A percentile compares a stretch with the other conserved stretches of the same genome.
These are phyloP conservation scores for Claviceps spartinae DNA, from an alignment of 2,329 filamentous ascomycete genomes.

Conservation along the genomic window DNA sequence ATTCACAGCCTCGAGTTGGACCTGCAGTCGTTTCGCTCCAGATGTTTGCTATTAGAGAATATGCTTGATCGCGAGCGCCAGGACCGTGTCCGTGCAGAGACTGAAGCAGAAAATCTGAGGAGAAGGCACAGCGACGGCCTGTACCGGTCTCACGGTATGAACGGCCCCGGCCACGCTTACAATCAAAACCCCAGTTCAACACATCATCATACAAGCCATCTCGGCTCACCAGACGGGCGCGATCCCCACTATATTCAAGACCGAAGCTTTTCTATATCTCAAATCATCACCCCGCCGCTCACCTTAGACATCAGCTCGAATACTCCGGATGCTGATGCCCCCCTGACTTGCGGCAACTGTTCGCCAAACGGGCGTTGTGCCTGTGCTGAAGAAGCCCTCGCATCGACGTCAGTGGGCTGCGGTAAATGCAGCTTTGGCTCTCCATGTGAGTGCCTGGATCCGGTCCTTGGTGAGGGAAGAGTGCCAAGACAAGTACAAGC, in stretches of 20 bases:
- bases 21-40: constrained; percentile 49
- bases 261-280: constrained; percentile 40
- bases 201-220: constrained; percentile 12
- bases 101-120: constrained; percentile 23
- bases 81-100: constrained; percentile 30
- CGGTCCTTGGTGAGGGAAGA: constrained; percentile 28
- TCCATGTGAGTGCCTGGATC: constrained; percentile 50
- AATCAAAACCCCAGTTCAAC: constrained; percentile 14
- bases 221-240: constrained; percentile 15
- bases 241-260: constrained; percentile 13
- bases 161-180: constrained; percentile 13
- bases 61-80: constrained; percentile 46
- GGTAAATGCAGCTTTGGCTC: constrained; percentile 49
- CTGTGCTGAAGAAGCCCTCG: constrained; percentile 45
- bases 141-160: constrained; percentile 16
- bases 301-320: constrained; percentile 17
- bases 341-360: constrained; percentile 43
- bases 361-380: constrained; percentile 38
- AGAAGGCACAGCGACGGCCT: constrained; percentile 17
- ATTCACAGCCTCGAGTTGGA: constrained; percentile 49
- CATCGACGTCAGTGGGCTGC: constrained; percentile 44
- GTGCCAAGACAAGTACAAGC: too few relatives aligned
- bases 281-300: constrained; percentile 43
- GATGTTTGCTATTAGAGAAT: constrained; percentile 49
- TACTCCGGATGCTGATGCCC: constrained; percentile 16